Conservation (phyloP, 176 grass and related monocot genomes). For the Miscanthus lutarioriparius region DNA sequence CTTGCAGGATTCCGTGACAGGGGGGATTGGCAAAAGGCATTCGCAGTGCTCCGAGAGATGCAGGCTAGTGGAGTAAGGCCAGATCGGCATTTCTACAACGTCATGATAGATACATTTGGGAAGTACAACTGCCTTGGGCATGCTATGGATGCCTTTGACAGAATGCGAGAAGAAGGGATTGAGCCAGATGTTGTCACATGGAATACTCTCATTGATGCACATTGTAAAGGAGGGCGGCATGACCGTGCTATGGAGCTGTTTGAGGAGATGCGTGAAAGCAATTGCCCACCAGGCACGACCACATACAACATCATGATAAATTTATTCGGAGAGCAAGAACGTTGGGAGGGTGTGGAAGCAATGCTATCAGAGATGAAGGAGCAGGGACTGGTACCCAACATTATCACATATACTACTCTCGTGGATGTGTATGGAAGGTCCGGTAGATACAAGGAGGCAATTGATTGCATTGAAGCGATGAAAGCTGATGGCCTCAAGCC, state of each 20-base stretch:
- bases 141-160: conserved; percentile 81
- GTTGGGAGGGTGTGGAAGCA: conserved; percentile 61
- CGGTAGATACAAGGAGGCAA: conserved; percentile 77
- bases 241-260: conserved; percentile 79
- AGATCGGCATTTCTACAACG: conserved; percentile 95
- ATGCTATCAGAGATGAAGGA: conserved; percentile 76
- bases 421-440: conserved; percentile 96
- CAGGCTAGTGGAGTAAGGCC: conserved; percentile 68
- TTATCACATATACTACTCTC: conserved; percentile 90
- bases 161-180: conserved; percentile 79
- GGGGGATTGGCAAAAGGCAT: conserved; percentile 92
- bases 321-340: conserved; percentile 69
- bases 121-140: conserved; percentile 90
- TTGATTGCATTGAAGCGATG: conserved; percentile 89
- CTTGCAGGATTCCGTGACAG: conserved; percentile 75
- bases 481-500: conserved; percentile 78
- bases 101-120: conserved; percentile 95
- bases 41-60: conserved; percentile 89
- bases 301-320: conserved; percentile 97
- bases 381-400: conserved; percentile 74
- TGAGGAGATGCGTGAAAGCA: conserved; percentile 72
- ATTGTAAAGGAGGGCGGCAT: conserved; percentile 77
- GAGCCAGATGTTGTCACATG: conserved; percentile 84
- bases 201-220: conserved; percentile 83
- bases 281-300: conserved; percentile 61